Evolutionary conservation across 805 yeast genomes (phyloP), one percentile per base, ranked within the genome.

Genomic region (Sugiyamaella floridensis): DNA sequence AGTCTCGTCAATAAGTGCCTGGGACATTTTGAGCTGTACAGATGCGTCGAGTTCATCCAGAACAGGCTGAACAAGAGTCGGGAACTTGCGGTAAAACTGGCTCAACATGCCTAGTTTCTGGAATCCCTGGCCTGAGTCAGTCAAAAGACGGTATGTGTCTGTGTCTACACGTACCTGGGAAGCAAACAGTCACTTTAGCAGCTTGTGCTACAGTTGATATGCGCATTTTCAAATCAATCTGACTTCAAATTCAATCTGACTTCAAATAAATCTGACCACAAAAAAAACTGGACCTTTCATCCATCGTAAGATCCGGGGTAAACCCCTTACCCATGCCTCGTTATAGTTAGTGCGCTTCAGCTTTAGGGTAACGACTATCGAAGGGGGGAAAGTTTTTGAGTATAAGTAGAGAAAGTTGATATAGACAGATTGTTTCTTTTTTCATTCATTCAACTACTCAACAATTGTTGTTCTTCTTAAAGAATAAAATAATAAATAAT

Each of bases 51-150:
- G 55, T 37, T 62, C 58, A 14, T 63, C 64, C 2, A 70, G 55
- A 1, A 70, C 40, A 2, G 64, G 65, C 6, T 55, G 44, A 8
- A 64, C 60, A 1, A 60, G 34, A 4, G n/a, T 16, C 4, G 71
- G 67, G 48, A 49, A 58, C 32, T 45, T 45, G 12, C 51, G 47
- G n/a, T 58, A 51, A 8, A 60, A 56, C 10, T 52, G 58, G 4
- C 53, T 49, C 41, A 66, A 60, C 61, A 66, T 55, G 1, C 69
- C 72, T 12, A 63, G 61, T 32, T 57, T 53, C 58, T 70, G 74
- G 50, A 57, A 63, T 8, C 74, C 74, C 55, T 70, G 74, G 49
- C 74, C 74, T n/a, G 67, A 63, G 44, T 65, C 57, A n/a, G 43
- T 16, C 12, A 10, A 9, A n/a, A n/a, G n/a, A n/a, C n/a, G n/a